Evolutionary conservation across 2,329 filamentous ascomycete species (phyloP), one percentile per base, ranked within the genome.

Genomic region (Colletotrichum orchidophilum): DNA sequence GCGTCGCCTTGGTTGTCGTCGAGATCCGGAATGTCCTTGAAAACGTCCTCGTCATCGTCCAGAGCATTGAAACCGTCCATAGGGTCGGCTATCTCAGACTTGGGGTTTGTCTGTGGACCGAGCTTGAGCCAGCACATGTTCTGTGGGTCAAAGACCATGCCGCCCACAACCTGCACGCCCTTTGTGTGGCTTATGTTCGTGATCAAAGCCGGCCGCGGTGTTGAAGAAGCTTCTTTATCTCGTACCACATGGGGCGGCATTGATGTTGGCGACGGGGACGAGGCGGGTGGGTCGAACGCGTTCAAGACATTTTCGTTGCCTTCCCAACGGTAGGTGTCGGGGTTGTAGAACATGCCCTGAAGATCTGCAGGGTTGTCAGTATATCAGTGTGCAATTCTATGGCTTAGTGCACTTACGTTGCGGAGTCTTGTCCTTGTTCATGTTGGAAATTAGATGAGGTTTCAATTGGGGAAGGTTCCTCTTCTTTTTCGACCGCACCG

Each of bases 81-180:
- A 2, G 87, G 84, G 76, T 92, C 90, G 53, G 85, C 84, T 11
- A 82, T 80, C 21, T 89, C 86, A 1, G 85, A 83, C 70, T 83
- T 85, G 52, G 81, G 77, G 61, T 84, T 84, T n/a, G 80, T 80
- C 33, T 86, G 79, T 21, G 84, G 81, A 57, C 87, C 85, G 73
- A 96, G 86, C 81, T 97, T 98, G 67, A 98, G 87, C 96, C 96
- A 99, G 80, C 95, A 97, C 96, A 99, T 98, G 76, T 94, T 94
- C 73, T 94, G 92, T 3, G 96, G 96, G 78, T 99, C 96, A 80
- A 98, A 99, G 11, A 98, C 93, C 96, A 99, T 99, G 75, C 95
- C 94, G n/a, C 95, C 94, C 69, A 98, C 95, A 42, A 98, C 93
- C 81, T 98, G 95, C 15, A 97, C 93, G 73, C 94, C 95, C 77